phyloP scores from a whole-genome alignment of 352 stramenopile genomes.

The Phytophthora fragariae region DNA sequence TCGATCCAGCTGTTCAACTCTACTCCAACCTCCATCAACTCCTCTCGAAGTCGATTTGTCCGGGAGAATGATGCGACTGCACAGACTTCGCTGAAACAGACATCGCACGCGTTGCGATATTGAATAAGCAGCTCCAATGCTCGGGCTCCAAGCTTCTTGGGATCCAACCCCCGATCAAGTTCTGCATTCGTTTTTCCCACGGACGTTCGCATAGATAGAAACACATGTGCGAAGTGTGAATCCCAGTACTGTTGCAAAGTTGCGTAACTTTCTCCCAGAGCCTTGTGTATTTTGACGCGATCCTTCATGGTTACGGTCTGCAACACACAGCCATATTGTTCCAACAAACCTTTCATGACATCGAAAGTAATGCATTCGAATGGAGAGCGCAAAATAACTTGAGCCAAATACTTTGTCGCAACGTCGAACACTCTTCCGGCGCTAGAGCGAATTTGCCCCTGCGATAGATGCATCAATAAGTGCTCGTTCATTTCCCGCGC shows the following conservation, averaged over 20 bases:
- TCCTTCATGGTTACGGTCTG: not conserved
- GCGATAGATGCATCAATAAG: not conserved
- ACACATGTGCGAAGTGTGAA: not conserved
- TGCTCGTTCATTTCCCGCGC: not conserved
- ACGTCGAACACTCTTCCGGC: not conserved
- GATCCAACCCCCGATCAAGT: not conserved
- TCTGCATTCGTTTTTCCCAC: not conserved
- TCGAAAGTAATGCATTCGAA: not conserved
- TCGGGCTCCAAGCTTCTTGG: not conserved
- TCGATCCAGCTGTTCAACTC: constrained; percentile 6
- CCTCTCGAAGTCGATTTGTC: not conserved
- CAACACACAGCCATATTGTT: not conserved
- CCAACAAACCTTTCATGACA: not conserved
- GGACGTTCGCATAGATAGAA: not conserved
- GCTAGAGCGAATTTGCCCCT: not conserved
- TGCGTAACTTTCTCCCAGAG: not conserved
- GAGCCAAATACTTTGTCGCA: not conserved
- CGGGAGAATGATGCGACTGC: not conserved
- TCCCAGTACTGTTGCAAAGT: not conserved
- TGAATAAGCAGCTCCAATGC: not conserved
- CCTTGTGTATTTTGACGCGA: not conserved
- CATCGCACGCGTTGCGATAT: constrained; percentile 15
- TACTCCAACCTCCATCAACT: not conserved
- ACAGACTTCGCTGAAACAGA: not conserved
- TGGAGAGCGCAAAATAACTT: not conserved